These are phyloP conservation scores for Ampelocalamus luodianensis DNA, from an alignment of 176 grass and related monocot genomes.

Conservation along the genomic window DNA sequence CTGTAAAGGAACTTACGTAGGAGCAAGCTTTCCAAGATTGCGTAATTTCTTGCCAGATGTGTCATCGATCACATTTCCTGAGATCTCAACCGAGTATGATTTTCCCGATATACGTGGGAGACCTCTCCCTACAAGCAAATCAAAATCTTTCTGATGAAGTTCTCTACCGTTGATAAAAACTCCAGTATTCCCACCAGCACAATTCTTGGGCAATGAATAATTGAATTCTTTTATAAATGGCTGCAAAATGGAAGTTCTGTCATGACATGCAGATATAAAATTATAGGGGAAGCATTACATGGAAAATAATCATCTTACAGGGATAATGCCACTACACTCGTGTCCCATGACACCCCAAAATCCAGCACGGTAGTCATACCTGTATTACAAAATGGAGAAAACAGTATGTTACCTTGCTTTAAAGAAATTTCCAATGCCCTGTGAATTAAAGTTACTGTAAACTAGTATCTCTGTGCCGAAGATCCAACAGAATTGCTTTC, in stretches of 20 bases:
- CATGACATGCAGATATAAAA: conserved; percentile 11
- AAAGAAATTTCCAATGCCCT: not conserved
- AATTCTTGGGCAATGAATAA: conserved; percentile 63
- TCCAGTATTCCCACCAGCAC: conserved; percentile 69
- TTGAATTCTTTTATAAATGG: conserved; percentile 90
- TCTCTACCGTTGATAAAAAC: conserved; percentile 88
- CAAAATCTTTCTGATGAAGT: conserved; percentile 90
- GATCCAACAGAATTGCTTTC: not conserved
- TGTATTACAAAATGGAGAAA: conserved; percentile 39
- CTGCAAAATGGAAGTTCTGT: conserved; percentile 46
- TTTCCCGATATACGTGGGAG: conserved; percentile 57
- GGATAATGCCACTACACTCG: conserved; percentile 86
- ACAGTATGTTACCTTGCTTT: conserved; percentile 34
- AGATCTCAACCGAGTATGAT: conserved; percentile 80
- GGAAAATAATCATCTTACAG: conserved; percentile 58
- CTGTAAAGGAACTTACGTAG: conserved; percentile 72
- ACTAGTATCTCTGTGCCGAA: not conserved
- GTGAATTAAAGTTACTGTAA: not conserved
- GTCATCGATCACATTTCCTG: conserved; percentile 73
- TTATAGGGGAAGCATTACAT: not conserved
- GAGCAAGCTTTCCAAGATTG: conserved; percentile 88
- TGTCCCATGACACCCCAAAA: conserved; percentile 93
- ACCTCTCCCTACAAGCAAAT: conserved; percentile 76
- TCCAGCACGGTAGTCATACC: conserved; percentile 93
- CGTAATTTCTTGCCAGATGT: conserved; percentile 56